These are phyloP conservation scores for Candida succiphila DNA, from an alignment of 805 yeast genomes.

Conservation along the genomic window DNA sequence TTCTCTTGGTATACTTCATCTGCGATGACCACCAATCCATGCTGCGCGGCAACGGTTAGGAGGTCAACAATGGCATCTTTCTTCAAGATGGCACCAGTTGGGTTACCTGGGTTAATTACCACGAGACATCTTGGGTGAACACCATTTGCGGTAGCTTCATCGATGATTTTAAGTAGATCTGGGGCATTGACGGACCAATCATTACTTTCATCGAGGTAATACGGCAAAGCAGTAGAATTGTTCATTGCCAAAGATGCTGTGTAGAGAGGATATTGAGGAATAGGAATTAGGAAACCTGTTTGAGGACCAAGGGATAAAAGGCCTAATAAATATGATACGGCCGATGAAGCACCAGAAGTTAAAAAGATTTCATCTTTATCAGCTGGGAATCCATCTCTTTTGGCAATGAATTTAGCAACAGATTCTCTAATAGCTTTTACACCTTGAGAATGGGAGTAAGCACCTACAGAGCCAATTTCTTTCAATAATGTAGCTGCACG, in stretches of 20 bases:
- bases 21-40: constrained; percentile 82
- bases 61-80: constrained; percentile 60
- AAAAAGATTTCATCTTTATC: constrained; percentile 67
- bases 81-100: constrained; percentile 82
- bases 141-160: constrained; percentile 38
- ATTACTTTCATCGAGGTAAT: constrained; percentile 69
- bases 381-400: constrained; percentile 69
- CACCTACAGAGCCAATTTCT: constrained; percentile 79
- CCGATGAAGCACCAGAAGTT: constrained; percentile 93
- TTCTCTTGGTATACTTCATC: constrained; percentile 98
- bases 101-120: constrained; percentile 96
- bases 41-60: constrained; percentile 70
- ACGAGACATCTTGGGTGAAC: constrained; percentile 70
- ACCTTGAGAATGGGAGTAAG: constrained; percentile 93
- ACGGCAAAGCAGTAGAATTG: constrained; percentile 76
- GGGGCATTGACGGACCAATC: constrained; percentile 78
- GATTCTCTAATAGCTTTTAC: constrained; percentile 58
- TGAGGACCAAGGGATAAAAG: constrained; percentile 57
- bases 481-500: constrained; percentile 57
- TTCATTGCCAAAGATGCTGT: constrained; percentile 89
- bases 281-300: constrained; percentile 85
- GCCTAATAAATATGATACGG: constrained; percentile 72
- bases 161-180: constrained; percentile 47
- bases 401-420: constrained; percentile 70
- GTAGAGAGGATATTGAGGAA: constrained; percentile 96